These are phyloP conservation scores for Centella asiatica DNA, from an alignment of 129 eudicot species.

Conservation along the genomic window DNA sequence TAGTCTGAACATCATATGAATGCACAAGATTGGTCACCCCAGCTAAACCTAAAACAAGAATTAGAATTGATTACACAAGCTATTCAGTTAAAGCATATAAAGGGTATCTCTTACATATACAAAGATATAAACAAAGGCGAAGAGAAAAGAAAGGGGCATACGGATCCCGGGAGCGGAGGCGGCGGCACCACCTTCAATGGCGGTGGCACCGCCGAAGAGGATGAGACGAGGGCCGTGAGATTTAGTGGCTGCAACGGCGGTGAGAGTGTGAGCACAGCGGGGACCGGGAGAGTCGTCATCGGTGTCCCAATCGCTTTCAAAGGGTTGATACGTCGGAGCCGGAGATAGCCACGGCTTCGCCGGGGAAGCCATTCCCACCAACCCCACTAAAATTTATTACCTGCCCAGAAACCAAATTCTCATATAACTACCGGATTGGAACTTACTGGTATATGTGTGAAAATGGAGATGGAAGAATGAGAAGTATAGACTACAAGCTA, in stretches of 20 bases:
- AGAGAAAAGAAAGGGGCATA: constrained; percentile 8
- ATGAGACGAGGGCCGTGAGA: constrained; percentile 86
- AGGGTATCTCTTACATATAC: no score
- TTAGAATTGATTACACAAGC: not conserved
- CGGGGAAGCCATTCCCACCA: constrained; percentile 47
- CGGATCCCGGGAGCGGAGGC: constrained; percentile 59
- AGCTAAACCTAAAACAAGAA: constrained; percentile 50
- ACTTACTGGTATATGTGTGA: no score
- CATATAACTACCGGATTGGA: no score
- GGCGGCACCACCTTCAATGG: constrained; percentile 64
- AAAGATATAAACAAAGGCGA: no score
- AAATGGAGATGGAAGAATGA: no score
- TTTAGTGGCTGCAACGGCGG: constrained; percentile 74
- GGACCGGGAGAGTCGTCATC: constrained; percentile 91
- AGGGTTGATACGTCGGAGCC: constrained; percentile 53
- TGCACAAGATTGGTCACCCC: constrained; percentile 85
- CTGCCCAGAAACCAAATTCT: no score
- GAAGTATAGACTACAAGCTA: no score
- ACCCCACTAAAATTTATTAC: not conserved
- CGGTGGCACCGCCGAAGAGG: constrained; percentile 92
- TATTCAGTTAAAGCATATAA: not conserved
- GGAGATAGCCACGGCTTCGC: constrained; percentile 80
- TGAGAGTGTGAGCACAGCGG: constrained; percentile 85
- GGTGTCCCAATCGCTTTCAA: constrained; percentile 58
- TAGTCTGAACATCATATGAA: constrained; percentile 71